phyloP scores from a whole-genome alignment of 1,284 basidiomycete genomes.

The Fistulina hepatica region DNA sequence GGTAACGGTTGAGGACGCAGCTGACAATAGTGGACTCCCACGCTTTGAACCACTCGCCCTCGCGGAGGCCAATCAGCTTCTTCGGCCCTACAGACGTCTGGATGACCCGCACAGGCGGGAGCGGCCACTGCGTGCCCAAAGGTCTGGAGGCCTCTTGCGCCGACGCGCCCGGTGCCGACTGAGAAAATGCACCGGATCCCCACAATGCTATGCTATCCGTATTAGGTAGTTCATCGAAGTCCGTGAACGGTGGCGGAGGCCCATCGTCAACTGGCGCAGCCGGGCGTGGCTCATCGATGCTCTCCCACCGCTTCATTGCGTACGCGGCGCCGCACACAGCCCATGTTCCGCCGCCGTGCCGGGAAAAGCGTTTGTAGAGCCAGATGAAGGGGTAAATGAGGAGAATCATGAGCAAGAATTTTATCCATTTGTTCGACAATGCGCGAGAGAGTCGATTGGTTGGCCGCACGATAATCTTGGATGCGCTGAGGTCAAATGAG shows the following conservation, averaged over 20 bases:
- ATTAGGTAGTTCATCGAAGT: too few relatives aligned
- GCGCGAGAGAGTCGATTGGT: constrained; percentile 47
- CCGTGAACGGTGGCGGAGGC: too few relatives aligned
- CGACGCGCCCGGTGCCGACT: neutral
- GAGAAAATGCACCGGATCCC: neutral
- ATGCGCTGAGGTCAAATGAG: constrained; percentile 31
- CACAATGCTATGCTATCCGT: too few relatives aligned
- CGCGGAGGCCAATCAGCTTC: neutral
- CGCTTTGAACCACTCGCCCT: neutral
- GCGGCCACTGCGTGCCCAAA: neutral
- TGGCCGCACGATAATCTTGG: constrained; percentile 48
- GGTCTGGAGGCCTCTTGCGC: neutral
- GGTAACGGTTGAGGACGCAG: too few relatives aligned
- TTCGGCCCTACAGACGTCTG: neutral
- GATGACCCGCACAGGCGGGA: neutral
- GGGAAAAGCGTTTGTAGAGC: constrained; percentile 55
- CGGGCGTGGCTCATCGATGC: too few relatives aligned
- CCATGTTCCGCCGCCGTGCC: constrained; percentile 54
- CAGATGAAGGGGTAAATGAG: constrained; percentile 66
- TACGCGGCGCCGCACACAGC: constrained; percentile 59
- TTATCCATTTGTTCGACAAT: constrained; percentile 55
- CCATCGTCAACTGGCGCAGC: too few relatives aligned
- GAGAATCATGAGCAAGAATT: constrained; percentile 49
- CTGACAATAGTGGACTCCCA: neutral
- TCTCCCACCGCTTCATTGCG: constrained; percentile 35